Evolutionary conservation across 805 yeast genomes (phyloP).

Genomic region (Candida maesae): DNA sequence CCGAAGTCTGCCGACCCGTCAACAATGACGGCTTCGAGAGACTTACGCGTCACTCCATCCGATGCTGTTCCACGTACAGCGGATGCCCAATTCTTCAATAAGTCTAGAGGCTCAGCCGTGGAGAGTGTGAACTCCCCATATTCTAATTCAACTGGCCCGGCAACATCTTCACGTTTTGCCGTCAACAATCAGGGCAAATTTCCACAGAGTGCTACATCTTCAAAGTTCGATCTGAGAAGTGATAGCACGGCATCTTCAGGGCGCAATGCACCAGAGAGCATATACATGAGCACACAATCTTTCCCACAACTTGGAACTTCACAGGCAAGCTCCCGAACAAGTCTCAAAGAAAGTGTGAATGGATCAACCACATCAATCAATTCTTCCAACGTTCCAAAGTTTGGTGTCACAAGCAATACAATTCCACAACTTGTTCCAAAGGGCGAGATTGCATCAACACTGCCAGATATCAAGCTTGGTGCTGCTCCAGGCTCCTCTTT

Average conservation of each 20-base stretch:
- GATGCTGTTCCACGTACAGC: too few species aligned
- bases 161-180: slow-evolving; percentile 5
- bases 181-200: neutral
- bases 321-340: neutral
- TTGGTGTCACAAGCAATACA: neutral
- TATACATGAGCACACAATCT: slow-evolving; percentile 14
- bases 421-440: neutral
- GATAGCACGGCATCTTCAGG: neutral
- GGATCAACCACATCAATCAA: neutral
- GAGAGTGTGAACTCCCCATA: too few species aligned
- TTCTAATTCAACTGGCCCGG: too few species aligned
- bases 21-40: too few species aligned
- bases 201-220: slow-evolving; percentile 5
- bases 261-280: slow-evolving; percentile 3
- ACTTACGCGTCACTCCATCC: too few species aligned
- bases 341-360: neutral
- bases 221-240: slow-evolving; percentile 3
- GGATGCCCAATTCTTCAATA: too few species aligned
- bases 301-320: slow-evolving; percentile 3
- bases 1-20: too few species aligned
- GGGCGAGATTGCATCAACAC: neutral
- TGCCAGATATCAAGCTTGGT: neutral
- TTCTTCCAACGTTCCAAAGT: neutral
- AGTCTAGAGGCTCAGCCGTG: too few species aligned
- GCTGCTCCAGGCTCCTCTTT: neutral